Base-by-base conservation (phyloP, 371 early-diverging fungal species). In the Apophysomyces sp. region DNA sequence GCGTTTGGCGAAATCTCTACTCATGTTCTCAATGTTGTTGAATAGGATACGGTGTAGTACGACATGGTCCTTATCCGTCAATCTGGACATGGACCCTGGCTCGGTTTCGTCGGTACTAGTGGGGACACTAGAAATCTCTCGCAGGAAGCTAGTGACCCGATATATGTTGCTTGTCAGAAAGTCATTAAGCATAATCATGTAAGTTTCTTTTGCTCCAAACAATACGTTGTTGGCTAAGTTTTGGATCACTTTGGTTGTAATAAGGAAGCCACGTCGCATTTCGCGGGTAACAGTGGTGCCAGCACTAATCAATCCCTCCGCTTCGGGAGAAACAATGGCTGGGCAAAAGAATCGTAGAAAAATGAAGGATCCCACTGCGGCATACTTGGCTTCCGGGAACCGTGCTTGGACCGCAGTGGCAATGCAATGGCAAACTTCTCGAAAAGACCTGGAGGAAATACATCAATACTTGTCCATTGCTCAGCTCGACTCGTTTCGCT, bases 331-430 rank as follows among this genome's bases (percentile, higher is more conserved):
- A 4, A 95, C 95, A 65, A 98, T 95, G 2, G 94, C 95, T 0
- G 98, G 98, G 63, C 96, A 95, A 62, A 97, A 85, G 86, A 97
- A 95, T 4, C 98, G 90, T 62, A 98, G 74, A 69, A 97, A 98
- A 60, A 98, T 85, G 64, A 97, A 96, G 0, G 94, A 94, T 58
- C 97, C 97, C 0, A 98, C 94, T 27, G 96, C 95, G 0, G 90
- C 90, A 49, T 87, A 84, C 51, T 84, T 88, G 4, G 95, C 90
- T 51, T 93, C 94, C 0, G 95, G 95, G 76, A 95, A 97, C 8
- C 89, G 82, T 52, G 85, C 81, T 24, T 86, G 86, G 0, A 96
- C 97, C 9, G 92, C 80, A 30, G 79, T 83, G 27, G 90, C 76
- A 16, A 97, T 83, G 55, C 89, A 85, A 63, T 86, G 81, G 59